Percentiles rank a stretch among this genome's conserved stretches.
Evolutionary conservation across 331 rosid species (phyloP).

Genomic region (Quercus phellos): DNA sequence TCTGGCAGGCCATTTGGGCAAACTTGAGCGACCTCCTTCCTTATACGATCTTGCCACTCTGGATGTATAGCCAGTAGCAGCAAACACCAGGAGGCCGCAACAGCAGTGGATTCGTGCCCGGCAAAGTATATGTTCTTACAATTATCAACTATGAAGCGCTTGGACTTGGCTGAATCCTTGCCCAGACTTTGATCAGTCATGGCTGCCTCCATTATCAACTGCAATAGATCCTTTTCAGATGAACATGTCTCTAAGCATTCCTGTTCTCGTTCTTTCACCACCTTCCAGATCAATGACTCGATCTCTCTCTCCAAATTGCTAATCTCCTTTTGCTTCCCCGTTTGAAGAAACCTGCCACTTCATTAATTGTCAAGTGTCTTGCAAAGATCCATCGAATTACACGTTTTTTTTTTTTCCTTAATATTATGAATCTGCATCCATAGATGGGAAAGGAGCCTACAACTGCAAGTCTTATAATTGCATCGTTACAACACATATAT

Average conservation of each 20-base stretch:
- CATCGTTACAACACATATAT: too few relatives aligned
- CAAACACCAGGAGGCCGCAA: conserved; percentile 82
- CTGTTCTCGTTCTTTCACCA: conserved; percentile 53
- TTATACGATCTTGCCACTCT: conserved; percentile 67
- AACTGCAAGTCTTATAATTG: too few relatives aligned
- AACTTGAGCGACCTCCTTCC: conserved; percentile 54
- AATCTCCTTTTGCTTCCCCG: conserved; percentile 38
- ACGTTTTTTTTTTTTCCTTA: too few relatives aligned
- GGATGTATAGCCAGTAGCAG: conserved; percentile 85
- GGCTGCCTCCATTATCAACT: conserved; percentile 58
- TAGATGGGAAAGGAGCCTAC: too few relatives aligned
- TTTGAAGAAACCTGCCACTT: conserved; percentile 30
- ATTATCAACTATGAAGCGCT: conserved; percentile 74
- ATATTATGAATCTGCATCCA: too few relatives aligned
- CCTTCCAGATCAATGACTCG: conserved; percentile 69
- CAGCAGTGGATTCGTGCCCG: conserved; percentile 89
- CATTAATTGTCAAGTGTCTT: background rate
- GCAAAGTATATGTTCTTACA: conserved; percentile 94
- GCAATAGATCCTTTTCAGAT: conserved; percentile 67
- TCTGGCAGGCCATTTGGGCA: conserved; percentile 53
- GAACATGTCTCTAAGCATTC: conserved; percentile 24
- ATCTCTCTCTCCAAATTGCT: conserved; percentile 60
- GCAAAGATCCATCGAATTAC: background rate
- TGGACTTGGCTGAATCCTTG: conserved; percentile 51
- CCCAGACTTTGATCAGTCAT: conserved; percentile 39